Evolutionary conservation across 73 alveolate species (phyloP), one percentile per base, ranked within the genome.

Genomic region (Uronychia setigera): DNA sequence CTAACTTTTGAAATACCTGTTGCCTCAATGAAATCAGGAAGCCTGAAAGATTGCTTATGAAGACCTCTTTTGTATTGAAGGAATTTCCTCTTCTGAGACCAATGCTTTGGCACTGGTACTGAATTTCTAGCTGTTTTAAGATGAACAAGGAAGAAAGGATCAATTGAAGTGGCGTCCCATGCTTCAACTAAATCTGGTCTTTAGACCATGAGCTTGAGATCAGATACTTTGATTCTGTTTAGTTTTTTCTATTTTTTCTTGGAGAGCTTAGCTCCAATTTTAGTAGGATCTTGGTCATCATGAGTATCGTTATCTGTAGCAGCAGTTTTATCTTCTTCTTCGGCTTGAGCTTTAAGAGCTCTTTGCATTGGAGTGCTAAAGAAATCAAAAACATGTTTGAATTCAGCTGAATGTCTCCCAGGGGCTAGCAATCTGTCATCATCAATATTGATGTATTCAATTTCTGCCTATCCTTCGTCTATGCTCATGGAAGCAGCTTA

Each of bases 171-270:
- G 77, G 96, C 94, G 91, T 98, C 99, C 99, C 99, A 98, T 60
- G 97, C 97, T 76, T 98, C 99, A 0, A 98, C 99, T 26, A 98
- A 91, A 82, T 98, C 99, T 30, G 99, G 99, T 83, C 99, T 93
- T 74, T 91, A 89, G 0, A 97, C 98, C 77, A 80, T 91, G 85
- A 95, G 91, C 81, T 98, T 98, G 32, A 98, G 92, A 31, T 88
- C 91, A 31, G 89, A 77, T 0, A 92, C 94, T 33, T 79, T 77
- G 89, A 84, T 83, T 35, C 94, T 80, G 0, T 85, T 88, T 88
- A 81, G 32, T 32, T 75, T 46, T 59, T 88, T 92, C 59, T 60
- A 30, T 76, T 88, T 28, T 89, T 80, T 92, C 85, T 82, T 91
- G 0, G 92, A 60, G 59, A 91, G 58, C 78, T 87, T 67, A 59